Percentiles rank a stretch among this genome's conserved stretches.
Conservation (phyloP, 1,284 basidiomycete species). For the Dichomitus squalens region DNA sequence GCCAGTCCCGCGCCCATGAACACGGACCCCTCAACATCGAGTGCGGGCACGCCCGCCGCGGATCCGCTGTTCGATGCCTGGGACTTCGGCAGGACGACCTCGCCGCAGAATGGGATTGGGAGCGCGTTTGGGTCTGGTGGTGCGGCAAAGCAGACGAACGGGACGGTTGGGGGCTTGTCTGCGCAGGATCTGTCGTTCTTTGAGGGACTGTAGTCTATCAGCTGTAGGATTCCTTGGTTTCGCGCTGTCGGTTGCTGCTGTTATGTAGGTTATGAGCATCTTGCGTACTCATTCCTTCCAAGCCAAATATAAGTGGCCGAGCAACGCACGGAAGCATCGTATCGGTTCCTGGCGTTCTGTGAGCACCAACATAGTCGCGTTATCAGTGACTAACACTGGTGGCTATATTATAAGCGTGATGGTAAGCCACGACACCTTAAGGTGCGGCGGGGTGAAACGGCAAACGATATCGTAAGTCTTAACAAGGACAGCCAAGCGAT, state of each 20-base stretch:
- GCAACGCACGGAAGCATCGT: no score
- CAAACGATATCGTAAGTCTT: no score
- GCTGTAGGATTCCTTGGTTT: not conserved
- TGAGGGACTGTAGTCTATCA: constrained; percentile 52
- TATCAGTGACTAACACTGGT: no score
- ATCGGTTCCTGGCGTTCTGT: no score
- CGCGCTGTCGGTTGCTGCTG: not conserved
- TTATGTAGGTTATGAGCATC: constrained; percentile 18
- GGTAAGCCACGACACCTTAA: no score
- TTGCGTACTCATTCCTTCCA: not conserved
- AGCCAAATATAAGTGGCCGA: not conserved
- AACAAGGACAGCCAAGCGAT: no score
- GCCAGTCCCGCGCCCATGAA: not conserved
- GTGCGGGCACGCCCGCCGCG: not conserved
- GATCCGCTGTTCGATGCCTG: not conserved
- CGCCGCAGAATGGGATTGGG: not conserved
- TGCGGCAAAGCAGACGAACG: constrained; percentile 33
- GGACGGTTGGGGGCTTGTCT: constrained; percentile 48
- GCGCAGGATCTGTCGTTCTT: constrained; percentile 79
- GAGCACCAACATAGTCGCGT: no score
- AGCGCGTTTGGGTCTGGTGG: not conserved
- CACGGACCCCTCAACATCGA: not conserved
- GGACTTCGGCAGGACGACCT: not conserved
- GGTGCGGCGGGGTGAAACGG: no score
- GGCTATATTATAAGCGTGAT: no score